Evolutionary conservation across 768 basidiomycete species (phyloP).

Genomic region (Amanita pallidorosea): DNA sequence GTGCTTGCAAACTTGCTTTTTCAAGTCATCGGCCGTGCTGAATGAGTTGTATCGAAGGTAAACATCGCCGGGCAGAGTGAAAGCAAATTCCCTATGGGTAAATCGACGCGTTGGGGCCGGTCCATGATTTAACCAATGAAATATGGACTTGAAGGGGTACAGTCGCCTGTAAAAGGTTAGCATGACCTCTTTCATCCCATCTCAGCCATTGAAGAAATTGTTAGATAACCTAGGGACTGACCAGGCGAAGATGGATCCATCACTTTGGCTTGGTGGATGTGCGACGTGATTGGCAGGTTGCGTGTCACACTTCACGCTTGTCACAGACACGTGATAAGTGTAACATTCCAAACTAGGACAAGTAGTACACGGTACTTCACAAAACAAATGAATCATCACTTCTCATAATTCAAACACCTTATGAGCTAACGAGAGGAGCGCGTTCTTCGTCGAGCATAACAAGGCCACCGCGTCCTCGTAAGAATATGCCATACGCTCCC

Average conservation of each 20-base stretch:
- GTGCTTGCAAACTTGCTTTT: conserved; percentile 74
- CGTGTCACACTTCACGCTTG: neutral
- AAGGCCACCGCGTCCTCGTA: conserved; percentile 35
- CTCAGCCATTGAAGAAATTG: neutral
- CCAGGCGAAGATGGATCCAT: conserved; percentile 15
- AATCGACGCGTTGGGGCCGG: conserved; percentile 71
- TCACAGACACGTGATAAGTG: neutral
- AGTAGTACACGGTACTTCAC: neutral
- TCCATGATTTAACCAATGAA: conserved; percentile 91
- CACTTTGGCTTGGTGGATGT: too few relatives aligned
- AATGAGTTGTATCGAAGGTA: conserved; percentile 97
- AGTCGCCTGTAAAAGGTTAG: conserved; percentile 75
- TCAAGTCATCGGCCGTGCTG: conserved; percentile 74
- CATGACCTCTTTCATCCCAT: conserved; percentile 29
- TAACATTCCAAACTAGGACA: conserved; percentile 2
- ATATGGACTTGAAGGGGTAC: conserved; percentile 92
- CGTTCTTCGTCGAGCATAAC: conserved; percentile 75
- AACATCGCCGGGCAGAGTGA: conserved; percentile 82
- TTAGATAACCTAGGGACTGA: neutral
- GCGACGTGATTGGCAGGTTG: neutral
- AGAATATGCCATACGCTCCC: conserved; percentile 47
- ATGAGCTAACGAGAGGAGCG: conserved; percentile 57
- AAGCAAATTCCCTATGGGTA: conserved; percentile 92
- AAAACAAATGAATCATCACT: conserved; percentile 1
- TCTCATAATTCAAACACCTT: neutral